Evolutionary conservation across 116 monocot species (phyloP).

Genomic region (Phalaenopsis hybrid): DNA sequence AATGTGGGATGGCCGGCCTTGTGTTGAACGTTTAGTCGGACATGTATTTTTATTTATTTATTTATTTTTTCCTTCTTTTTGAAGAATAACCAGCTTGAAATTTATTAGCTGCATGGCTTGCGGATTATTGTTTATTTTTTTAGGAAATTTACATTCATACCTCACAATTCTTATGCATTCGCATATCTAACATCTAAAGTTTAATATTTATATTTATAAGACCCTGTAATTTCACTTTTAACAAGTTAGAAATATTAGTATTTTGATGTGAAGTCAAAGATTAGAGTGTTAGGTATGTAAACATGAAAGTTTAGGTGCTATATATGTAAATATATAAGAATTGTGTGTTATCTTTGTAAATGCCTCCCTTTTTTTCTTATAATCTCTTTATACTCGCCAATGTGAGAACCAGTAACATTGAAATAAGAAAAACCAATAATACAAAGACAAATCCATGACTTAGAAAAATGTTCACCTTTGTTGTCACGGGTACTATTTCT

Average conservation of each 20-base stretch:
- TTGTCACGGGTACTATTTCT: slow-evolving; percentile 73
- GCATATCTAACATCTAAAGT: no score
- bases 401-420: neutral
- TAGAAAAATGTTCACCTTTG: slow-evolving; percentile 35
- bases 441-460: neutral
- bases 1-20: neutral
- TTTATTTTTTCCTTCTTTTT: neutral
- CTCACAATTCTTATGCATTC: no score
- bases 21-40: neutral
- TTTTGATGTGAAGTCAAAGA: no score
- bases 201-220: no score
- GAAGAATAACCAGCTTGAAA: neutral
- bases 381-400: neutral
- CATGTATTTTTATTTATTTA: neutral
- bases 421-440: neutral
- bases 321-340: no score
- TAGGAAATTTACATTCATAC: no score
- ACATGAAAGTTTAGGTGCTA: no score
- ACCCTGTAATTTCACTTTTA: no score
- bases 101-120: neutral
- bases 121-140: neutral
- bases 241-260: no score
- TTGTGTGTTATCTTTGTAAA: no score
- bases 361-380: neutral
- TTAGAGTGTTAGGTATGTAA: no score